phyloP scores from a whole-genome alignment of 148 eudicot species.

The Rhododendron henanense region DNA sequence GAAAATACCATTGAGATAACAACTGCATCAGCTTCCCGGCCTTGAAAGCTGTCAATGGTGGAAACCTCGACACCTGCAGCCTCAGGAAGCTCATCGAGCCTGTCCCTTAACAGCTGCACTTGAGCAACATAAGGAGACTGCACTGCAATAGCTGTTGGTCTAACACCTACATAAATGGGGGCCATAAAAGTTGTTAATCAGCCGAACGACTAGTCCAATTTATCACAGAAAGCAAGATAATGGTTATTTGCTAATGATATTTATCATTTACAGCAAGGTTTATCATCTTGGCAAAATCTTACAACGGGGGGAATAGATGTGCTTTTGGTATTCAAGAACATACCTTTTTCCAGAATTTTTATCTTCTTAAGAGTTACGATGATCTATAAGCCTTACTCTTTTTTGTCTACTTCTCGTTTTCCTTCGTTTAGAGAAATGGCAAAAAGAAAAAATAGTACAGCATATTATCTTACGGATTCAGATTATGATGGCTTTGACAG shows the following conservation, averaged over 20 bases:
- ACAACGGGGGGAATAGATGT: neutral
- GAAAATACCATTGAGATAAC: constrained; percentile 73
- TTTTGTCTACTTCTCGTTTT: neutral
- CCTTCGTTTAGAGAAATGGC: neutral
- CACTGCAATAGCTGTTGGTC: constrained; percentile 68
- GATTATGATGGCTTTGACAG: neutral
- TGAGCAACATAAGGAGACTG: constrained; percentile 96
- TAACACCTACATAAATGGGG: constrained; percentile 50
- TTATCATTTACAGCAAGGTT: neutral
- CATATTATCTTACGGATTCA: neutral
- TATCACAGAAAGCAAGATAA: constrained; percentile 2
- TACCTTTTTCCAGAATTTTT: neutral
- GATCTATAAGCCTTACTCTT: neutral
- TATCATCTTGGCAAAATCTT: neutral
- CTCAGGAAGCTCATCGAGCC: constrained; percentile 54
- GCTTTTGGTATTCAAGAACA: neutral
- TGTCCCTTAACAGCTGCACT: constrained; percentile 79
- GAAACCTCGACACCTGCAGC: constrained; percentile 73
- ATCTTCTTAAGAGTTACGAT: neutral
- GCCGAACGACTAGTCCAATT: neutral
- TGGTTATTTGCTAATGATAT: neutral
- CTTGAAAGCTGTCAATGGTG: constrained; percentile 88
- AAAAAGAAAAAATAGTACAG: neutral
- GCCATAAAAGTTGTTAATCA: neutral
- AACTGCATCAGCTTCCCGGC: constrained; percentile 90